Conservation (phyloP, 306 rosid genomes). For the Castanopsis chinensis region DNA sequence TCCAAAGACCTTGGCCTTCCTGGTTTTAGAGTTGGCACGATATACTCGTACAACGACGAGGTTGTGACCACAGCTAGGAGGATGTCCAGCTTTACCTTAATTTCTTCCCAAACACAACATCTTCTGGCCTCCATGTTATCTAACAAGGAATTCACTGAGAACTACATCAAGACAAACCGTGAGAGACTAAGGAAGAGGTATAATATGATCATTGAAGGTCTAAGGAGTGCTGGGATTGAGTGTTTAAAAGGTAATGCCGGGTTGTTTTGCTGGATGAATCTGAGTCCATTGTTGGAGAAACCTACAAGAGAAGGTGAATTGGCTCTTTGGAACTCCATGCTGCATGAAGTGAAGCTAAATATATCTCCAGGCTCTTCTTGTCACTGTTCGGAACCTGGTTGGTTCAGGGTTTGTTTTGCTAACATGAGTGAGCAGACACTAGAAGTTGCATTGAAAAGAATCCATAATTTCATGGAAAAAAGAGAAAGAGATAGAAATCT, state of each 20-base stretch:
- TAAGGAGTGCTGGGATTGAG: constrained; percentile 62
- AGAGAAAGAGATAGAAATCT: constrained; percentile 5
- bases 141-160: constrained; percentile 48
- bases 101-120: constrained; percentile 86
- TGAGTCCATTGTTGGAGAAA: constrained; percentile 58
- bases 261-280: constrained; percentile 91
- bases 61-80: constrained; percentile 84
- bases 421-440: constrained; percentile 76
- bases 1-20: constrained; percentile 95
- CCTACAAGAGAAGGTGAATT: constrained; percentile 66
- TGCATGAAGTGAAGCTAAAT: constrained; percentile 63
- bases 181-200: constrained; percentile 68
- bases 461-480: constrained; percentile 50
- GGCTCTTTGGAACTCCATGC: constrained; percentile 54
- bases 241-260: constrained; percentile 92
- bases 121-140: constrained; percentile 76
- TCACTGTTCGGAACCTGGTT: constrained; percentile 86
- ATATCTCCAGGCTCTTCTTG: constrained; percentile 94
- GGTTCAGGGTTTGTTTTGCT: constrained; percentile 97
- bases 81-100: constrained; percentile 89
- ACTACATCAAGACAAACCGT: constrained; percentile 61
- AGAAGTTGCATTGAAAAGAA: constrained; percentile 66
- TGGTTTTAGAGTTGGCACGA: constrained; percentile 81
- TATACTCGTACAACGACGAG: constrained; percentile 77
- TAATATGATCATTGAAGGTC: constrained; percentile 65